Base-by-base conservation (phyloP, 2,329 filamentous ascomycete species). In the Ambrosiella cleistominuta region DNA sequence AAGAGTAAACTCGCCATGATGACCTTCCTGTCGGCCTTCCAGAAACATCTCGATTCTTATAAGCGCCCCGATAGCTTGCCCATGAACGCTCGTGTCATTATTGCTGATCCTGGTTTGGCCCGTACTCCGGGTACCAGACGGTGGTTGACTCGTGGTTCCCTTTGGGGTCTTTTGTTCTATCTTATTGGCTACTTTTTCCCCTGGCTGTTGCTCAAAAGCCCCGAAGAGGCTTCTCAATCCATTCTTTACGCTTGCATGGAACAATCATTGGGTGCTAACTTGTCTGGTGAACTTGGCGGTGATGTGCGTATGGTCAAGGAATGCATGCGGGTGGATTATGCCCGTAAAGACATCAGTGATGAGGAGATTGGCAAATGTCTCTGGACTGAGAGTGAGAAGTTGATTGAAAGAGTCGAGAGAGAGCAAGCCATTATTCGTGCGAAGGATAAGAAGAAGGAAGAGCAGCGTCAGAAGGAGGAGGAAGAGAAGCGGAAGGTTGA, bases 211-310 rank as follows among this genome's bases (percentile, higher is more conserved):
- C 74, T 98, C 57, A 97, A 98, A 70, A 90, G 86, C 39, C 80
- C 89, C 0, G 72, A 82, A 56, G 83, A 86, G 71, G 93, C 88
- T 1, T 87, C 91, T 0, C 90, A 98, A 70, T 89, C 86, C 4
- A 82, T 97, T 52, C 72, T 97, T 7, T 84, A 83, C 63, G 90
- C 90, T 0, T 82, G 83, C 1, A 94, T 96, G 87, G 90, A 96
- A 58, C 78, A 78, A 1, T 74, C 76, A 2, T 79, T 89, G 55
- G 59, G 56, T 40, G 47, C 56, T 39, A 58, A 58, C 38, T 49
- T 61, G 59, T 58, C 56, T n/a, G 81, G 78, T 3, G 76, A 82
- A 39, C 80, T 77, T 1, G 66, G 70, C 0, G 86, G 86, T 7
- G 47, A 56, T 5, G 86, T 84, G 0, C 83, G 78, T 66, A 67